These are phyloP conservation scores for Uromyces viciae-fabae DNA, from an alignment of 1,284 basidiomycete genomes.

Conservation along the genomic window DNA sequence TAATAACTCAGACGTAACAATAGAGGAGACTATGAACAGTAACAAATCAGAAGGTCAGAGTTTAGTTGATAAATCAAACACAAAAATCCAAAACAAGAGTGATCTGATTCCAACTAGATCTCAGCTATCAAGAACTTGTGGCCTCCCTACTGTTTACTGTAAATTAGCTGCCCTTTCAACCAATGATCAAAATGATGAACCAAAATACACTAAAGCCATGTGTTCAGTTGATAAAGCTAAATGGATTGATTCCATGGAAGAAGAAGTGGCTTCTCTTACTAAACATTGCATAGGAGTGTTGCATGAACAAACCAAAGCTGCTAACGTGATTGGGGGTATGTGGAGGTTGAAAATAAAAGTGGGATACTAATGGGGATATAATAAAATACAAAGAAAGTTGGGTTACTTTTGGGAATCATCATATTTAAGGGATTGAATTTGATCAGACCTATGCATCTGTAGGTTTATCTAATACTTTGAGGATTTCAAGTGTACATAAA, in stretches of 20 bases:
- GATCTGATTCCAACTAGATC: too few relatives aligned
- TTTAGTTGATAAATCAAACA: too few relatives aligned
- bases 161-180: neutral
- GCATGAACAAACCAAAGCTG: neutral
- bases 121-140: too few relatives aligned
- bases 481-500: neutral
- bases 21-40: too few relatives aligned
- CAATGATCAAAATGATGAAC: neutral
- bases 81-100: too few relatives aligned
- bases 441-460: conserved; percentile 10
- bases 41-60: too few relatives aligned
- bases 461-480: neutral
- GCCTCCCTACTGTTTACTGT: too few relatives aligned
- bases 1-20: too few relatives aligned
- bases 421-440: neutral
- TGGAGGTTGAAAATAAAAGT: conserved; percentile 10
- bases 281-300: neutral
- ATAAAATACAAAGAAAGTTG: conserved; percentile 8
- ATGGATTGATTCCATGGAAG: neutral
- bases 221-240: neutral
- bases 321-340: conserved; percentile 8
- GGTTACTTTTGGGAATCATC: conserved; percentile 11
- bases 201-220: neutral
- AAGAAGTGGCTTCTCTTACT: neutral
- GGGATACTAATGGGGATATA: neutral